Evolutionary conservation across 306 rosid genomes (phyloP).

Genomic region (Pachyrhizus erosus): DNA sequence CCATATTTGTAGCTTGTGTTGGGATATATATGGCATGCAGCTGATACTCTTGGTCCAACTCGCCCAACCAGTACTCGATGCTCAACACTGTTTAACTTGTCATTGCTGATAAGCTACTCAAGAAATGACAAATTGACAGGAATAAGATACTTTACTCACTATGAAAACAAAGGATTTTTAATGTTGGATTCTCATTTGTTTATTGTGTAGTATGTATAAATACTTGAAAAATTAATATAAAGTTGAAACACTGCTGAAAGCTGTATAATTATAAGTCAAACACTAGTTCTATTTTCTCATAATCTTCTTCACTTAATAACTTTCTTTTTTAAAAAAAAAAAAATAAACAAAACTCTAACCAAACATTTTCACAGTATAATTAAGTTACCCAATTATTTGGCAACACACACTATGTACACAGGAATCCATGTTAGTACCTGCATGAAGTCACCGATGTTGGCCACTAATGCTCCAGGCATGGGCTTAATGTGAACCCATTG

Average conservation of each 20-base stretch:
- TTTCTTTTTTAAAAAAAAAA: too few species aligned
- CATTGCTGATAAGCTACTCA: slow-evolving; percentile 74
- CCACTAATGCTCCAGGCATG: slow-evolving; percentile 62
- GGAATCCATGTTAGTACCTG: slow-evolving; percentile 54
- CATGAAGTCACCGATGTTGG: slow-evolving; percentile 78
- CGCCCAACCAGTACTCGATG: slow-evolving; percentile 70
- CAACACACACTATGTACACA: too few species aligned
- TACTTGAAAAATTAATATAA: too few species aligned
- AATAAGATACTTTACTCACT: neutral
- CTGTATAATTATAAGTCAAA: too few species aligned
- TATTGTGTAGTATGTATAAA: too few species aligned
- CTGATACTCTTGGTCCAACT: slow-evolving; percentile 69
- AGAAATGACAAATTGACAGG: neutral
- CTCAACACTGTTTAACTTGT: slow-evolving; percentile 78
- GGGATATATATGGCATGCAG: slow-evolving; percentile 81
- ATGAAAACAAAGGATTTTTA: neutral
- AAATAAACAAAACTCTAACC: too few species aligned
- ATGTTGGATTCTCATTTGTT: neutral
- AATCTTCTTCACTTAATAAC: neutral
- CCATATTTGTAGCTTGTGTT: slow-evolving; percentile 53
- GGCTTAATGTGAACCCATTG: slow-evolving; percentile 76
- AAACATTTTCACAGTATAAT: too few species aligned
- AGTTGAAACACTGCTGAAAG: too few species aligned
- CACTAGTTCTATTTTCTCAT: neutral
- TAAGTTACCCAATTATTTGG: too few species aligned